Evolutionary conservation across 371 early-diverging fungal genomes (phyloP).

Genomic region (Zopfochytrium polystomum): DNA sequence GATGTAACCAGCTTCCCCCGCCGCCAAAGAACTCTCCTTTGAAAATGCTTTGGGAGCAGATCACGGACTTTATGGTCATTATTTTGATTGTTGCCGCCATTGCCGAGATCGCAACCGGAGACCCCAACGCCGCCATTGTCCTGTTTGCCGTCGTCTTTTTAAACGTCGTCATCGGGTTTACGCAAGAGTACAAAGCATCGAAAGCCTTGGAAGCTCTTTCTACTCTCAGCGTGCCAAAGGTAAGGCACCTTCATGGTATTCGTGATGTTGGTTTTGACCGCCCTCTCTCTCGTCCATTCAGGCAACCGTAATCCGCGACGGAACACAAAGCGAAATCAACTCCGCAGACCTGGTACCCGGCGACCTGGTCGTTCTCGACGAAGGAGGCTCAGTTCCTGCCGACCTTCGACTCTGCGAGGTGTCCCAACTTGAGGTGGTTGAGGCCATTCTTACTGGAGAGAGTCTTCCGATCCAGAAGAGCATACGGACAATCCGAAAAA

Average conservation of each 20-base stretch:
- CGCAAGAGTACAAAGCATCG: constrained; percentile 86
- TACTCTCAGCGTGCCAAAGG: constrained; percentile 73
- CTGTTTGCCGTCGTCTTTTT: constrained; percentile 68
- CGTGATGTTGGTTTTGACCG: neutral
- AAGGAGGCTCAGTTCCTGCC: constrained; percentile 85
- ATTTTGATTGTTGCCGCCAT: constrained; percentile 71
- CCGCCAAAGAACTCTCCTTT: constrained; percentile 64
- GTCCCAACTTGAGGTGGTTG: constrained; percentile 79
- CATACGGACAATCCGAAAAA: constrained; percentile 39
- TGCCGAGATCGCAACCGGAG: constrained; percentile 64
- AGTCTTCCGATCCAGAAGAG: constrained; percentile 69
- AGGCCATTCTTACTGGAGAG: constrained; percentile 86
- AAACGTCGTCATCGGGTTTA: constrained; percentile 79
- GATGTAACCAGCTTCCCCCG: constrained; percentile 69
- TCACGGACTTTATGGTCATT: constrained; percentile 79
- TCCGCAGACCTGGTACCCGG: constrained; percentile 79
- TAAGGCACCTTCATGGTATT: constrained; percentile 12
- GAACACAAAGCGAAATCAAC: constrained; percentile 58
- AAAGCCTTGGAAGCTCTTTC: constrained; percentile 83
- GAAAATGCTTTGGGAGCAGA: constrained; percentile 73
- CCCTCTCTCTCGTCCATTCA: constrained; percentile 19
- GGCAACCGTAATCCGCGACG: constrained; percentile 74
- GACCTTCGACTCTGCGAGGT: constrained; percentile 79
- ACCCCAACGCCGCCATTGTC: constrained; percentile 60
- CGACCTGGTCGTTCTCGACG: constrained; percentile 78